These are phyloP conservation scores for Tolypocladium cylindrosporum DNA, from an alignment of 2,329 filamentous ascomycete genomes.

Conservation along the genomic window DNA sequence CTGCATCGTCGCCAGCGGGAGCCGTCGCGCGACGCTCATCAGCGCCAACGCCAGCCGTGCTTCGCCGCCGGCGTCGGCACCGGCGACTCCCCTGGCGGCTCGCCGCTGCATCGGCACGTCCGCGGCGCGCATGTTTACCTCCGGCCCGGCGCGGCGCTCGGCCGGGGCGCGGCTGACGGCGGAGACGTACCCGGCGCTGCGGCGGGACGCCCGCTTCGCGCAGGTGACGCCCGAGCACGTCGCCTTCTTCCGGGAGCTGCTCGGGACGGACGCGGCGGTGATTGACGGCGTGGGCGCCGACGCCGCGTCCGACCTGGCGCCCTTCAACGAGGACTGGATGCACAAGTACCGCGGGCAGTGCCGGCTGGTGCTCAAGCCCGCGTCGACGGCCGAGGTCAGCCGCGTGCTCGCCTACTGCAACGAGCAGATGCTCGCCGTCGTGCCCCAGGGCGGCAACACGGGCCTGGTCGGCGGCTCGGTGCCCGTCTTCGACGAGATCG, in stretches of 20 bases:
- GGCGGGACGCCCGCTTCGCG: constrained; percentile 68
- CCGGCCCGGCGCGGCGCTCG: constrained; percentile 8
- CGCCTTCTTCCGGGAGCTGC: constrained; percentile 67
- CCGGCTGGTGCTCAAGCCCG: constrained; percentile 77
- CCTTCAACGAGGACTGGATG: constrained; percentile 98
- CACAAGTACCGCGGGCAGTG: constrained; percentile 92
- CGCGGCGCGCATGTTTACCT: constrained; percentile 15
- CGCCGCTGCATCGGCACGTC: constrained; percentile 18
- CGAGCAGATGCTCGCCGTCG: constrained; percentile 80
- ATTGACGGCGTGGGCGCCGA: constrained; percentile 71
- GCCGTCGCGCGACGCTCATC: background rate
- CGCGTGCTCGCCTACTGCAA: constrained; percentile 92
- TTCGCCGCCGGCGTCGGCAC: background rate
- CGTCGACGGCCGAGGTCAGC: constrained; percentile 79
- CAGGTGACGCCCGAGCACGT: constrained; percentile 71
- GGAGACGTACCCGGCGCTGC: constrained; percentile 74
- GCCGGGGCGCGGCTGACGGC: constrained; percentile 58
- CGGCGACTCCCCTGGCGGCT: background rate
- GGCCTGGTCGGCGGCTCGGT: constrained; percentile 92
- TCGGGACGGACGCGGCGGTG: constrained; percentile 69
- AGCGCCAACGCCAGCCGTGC: background rate
- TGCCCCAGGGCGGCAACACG: constrained; percentile 95
- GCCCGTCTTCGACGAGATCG: constrained; percentile 96
- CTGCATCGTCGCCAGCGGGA: background rate
- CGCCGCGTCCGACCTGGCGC: constrained; percentile 68